phyloP scores from a whole-genome alignment of 148 eudicot genomes.

The Nepenthes mirabilis region DNA sequence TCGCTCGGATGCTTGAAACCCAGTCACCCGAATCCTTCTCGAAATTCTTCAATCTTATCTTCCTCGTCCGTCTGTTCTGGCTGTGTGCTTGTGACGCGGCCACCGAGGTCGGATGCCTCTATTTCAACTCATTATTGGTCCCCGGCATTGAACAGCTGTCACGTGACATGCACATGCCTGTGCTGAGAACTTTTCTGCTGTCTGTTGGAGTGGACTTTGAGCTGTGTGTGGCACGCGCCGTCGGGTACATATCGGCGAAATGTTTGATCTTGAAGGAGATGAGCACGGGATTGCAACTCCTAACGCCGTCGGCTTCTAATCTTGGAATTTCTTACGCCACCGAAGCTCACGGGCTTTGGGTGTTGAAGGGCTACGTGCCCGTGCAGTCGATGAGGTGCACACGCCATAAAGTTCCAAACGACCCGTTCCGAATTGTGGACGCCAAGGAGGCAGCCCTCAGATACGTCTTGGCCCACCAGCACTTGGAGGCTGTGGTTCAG shows the following conservation, averaged over 20 bases:
- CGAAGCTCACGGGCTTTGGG: conserved; percentile 74
- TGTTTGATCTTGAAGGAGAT: conserved; percentile 59
- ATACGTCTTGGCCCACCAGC: conserved; percentile 85
- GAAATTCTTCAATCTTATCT: conserved; percentile 39
- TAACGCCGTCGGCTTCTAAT: conserved; percentile 21
- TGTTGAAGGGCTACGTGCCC: conserved; percentile 54
- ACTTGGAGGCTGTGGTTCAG: conserved; percentile 63
- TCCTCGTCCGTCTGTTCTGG: conserved; percentile 69
- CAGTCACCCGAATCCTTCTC: conserved; percentile 79
- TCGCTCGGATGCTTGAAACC: conserved; percentile 49
- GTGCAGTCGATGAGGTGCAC: conserved; percentile 49
- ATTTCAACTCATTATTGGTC: conserved; percentile 47
- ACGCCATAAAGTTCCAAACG: conserved; percentile 5
- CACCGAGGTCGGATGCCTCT: conserved; percentile 55
- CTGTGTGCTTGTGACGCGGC: conserved; percentile 67
- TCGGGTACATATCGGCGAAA: conserved; percentile 75
- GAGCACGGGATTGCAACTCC: conserved; percentile 37
- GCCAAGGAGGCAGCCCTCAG: conserved; percentile 56
- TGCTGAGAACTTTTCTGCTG: conserved; percentile 40
- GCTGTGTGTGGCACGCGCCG: conserved; percentile 56
- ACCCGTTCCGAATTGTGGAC: conserved; percentile 23
- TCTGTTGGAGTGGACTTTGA: conserved; percentile 58
- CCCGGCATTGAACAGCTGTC: conserved; percentile 42
- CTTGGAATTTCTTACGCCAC: conserved; percentile 60
- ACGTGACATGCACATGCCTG: conserved; percentile 32